Conservation (phyloP, 305 asterid species). For the Solanum hybrid region DNA sequence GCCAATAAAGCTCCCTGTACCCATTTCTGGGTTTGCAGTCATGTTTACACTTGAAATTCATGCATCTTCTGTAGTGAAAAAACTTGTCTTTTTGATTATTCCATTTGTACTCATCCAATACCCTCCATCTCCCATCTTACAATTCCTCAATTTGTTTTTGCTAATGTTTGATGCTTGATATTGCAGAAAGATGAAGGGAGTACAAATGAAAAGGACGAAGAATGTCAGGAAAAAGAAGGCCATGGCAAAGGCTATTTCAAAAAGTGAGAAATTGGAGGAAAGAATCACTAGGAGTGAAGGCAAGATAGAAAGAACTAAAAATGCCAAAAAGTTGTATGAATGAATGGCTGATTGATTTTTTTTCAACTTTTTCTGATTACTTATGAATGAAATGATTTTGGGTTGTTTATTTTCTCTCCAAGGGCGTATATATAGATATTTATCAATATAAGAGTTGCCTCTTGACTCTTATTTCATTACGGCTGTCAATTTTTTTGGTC, state of each 20-base stretch:
- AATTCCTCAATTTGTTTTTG: neutral
- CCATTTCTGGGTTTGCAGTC: neutral
- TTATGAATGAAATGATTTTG: neutral
- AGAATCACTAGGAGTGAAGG: constrained; percentile 38
- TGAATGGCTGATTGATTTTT: neutral
- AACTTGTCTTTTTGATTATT: no score
- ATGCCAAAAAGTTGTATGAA: constrained; percentile 60
- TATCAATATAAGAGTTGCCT: neutral
- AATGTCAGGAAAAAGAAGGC: constrained; percentile 62
- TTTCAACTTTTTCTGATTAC: neutral
- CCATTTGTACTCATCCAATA: neutral
- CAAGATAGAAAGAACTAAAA: constrained; percentile 46
- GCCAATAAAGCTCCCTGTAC: neutral
- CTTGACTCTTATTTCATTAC: neutral
- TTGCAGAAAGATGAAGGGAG: constrained; percentile 48
- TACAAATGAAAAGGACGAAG: constrained; percentile 68
- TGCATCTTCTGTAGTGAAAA: neutral
- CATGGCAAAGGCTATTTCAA: constrained; percentile 53
- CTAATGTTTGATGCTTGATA: neutral
- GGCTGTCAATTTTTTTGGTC: neutral
- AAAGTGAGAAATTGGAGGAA: constrained; percentile 36
- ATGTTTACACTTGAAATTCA: neutral
- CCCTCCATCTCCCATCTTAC: neutral
- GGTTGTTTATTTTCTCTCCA: neutral
- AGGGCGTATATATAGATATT: neutral